Base-by-base conservation (phyloP, 1,284 basidiomycete genomes). In the Tetrapyrgos nigripes region DNA sequence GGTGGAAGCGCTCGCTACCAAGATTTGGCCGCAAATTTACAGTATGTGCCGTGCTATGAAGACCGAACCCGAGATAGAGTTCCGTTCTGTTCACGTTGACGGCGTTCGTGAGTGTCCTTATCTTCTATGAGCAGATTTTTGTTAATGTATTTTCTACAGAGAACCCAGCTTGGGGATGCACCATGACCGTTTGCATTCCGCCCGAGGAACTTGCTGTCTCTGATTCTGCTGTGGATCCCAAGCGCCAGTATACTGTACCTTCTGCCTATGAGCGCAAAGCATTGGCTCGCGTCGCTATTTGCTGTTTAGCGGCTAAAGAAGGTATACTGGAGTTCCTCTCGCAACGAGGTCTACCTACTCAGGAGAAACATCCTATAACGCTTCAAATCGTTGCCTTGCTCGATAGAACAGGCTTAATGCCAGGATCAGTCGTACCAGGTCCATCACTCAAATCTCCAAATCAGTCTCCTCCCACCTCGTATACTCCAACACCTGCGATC, bases 131-230 rank as follows among this genome's bases (percentile, higher is more conserved):
- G n/a, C n/a, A n/a, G n/a, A n/a, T n/a, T n/a, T n/a, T n/a, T n/a
- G n/a, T n/a, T n/a, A n/a, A n/a, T n/a, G 47, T 8, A 9, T 6
- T 19, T 14, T 24, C 43, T 5, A 33, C 8, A 9, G 27, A 3
- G 17, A 17, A 27, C 29, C 14, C 47, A 57, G 55, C 27, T 26
- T 24, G 28, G 24, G 55, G 55, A 14, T 57, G 55, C 24, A 37
- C 5, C 3, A 31, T 52, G 10, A 52, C 26, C 23, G 3, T 52
- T 2, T 26, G 44, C 11, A n/a, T 57, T 21, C 50, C 50, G 19
- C 40, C 43, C 13, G 19, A 31, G 19, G 17, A 14, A 45, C 46
- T 40, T n/a, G 17, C 45, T n/a, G n/a, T n/a, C n/a, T n/a, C n/a
- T n/a, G n/a, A n/a, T n/a, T n/a, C n/a, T n/a, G n/a, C n/a, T n/a